Evolutionary conservation across 2,329 filamentous ascomycete species (phyloP), one percentile per base, ranked within the genome.

Genomic region (Trichoderma harzianum): DNA sequence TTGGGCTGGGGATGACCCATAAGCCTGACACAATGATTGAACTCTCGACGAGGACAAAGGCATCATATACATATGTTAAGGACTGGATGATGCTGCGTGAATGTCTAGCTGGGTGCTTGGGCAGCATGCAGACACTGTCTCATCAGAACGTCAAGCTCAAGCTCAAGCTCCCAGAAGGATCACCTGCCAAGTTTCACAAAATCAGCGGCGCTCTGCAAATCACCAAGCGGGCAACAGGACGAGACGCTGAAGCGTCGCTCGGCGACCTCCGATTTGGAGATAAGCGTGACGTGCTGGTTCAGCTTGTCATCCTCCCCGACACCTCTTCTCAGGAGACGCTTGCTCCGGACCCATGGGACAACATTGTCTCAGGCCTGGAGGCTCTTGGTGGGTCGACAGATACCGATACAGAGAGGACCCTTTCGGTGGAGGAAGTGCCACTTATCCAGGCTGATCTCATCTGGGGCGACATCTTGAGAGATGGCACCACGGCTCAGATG

Each of bases 61-160:
- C 95, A 5, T 97, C 94, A 1, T 99, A 98, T 79, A 97, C 94
- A 1, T 99, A 98, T 78, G 95, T 99, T 76, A 99, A 98, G 83
- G 96, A 99, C 81, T 99, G 96, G 96, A 98, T 98, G 95, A 99
- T 98, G 95, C 88, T 99, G 43, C 92, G 96, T 32, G 96, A 99
- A 81, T 98, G 96, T 80, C 87, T 98, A 58, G 96, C 95, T 28
- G 96, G 96, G 57, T 98, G 95, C 78, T 85, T 99, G 32, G 96
- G 96, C 61, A 91, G 94, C 16, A 88, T 98, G 79, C 96, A 99
- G 81, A 94, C 93, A 2, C 91, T 94, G 32, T 98, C 96, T n/a
- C 96, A 99, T 80, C 96, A 98, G 80, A 98, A 98, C 78, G 96
- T 97, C 71, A 98, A 97, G 84, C 87, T 99, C 69, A 97, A 97